A percentile compares a stretch with the other conserved stretches of the same genome.
These are phyloP conservation scores for Neurospora sp. DNA, from an alignment of 495 filamentous ascomycete genomes.

Conservation along the genomic window DNA sequence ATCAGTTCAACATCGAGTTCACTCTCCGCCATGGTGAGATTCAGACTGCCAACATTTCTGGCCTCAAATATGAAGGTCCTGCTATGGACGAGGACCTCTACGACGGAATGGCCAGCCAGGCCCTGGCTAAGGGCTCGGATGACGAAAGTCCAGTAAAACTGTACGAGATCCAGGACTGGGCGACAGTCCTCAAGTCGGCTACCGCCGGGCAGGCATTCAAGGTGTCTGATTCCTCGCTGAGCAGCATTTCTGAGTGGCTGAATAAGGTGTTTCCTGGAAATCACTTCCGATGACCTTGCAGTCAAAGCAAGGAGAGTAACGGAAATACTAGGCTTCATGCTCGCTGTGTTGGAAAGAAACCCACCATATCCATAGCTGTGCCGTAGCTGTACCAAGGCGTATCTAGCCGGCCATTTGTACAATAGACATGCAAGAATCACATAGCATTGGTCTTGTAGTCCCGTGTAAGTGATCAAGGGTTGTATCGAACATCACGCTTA, in stretches of 20 bases:
- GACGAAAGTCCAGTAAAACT: neutral
- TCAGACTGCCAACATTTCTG: conserved; percentile 13
- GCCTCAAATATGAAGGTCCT: conserved; percentile 3
- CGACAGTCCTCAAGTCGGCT: neutral
- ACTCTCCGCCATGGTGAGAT: conserved; percentile 36
- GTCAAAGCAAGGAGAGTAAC: neutral
- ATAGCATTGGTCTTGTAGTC: neutral
- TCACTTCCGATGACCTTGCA: neutral
- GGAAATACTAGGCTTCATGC: neutral
- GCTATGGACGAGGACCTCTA: conserved; percentile 2
- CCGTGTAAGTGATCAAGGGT: neutral
- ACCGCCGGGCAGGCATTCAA: neutral
- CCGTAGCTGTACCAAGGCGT: neutral
- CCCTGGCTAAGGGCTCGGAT: conserved; percentile 5
- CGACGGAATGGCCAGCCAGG: conserved; percentile 7
- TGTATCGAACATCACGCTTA: neutral
- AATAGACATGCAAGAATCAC: neutral
- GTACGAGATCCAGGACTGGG: neutral
- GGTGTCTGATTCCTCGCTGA: neutral
- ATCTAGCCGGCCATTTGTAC: neutral
- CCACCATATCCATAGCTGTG: neutral
- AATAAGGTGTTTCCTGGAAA: neutral
- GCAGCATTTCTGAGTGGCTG: neutral
- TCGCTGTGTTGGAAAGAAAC: neutral
- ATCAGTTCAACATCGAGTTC: conserved; percentile 15